phyloP scores from a whole-genome alignment of 352 stramenopile genomes.

The Phytophthora constricta region DNA sequence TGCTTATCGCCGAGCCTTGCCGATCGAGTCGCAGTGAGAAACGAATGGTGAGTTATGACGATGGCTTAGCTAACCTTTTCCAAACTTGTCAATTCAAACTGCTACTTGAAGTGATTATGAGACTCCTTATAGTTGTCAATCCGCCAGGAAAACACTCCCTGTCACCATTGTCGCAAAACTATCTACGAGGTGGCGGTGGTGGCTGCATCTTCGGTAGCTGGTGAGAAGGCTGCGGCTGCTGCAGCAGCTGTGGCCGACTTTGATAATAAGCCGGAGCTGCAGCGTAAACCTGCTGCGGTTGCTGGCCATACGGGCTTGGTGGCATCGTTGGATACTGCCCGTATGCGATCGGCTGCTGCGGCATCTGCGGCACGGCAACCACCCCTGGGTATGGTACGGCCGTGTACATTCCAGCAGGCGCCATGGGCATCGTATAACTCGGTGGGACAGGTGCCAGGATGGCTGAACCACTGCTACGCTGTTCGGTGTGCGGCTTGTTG shows the following conservation, averaged over 20 bases:
- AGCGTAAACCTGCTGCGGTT: constrained; percentile 27
- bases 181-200: constrained; percentile 14
- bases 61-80: no score
- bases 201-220: constrained; percentile 22
- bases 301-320: constrained; percentile 34
- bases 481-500: constrained; percentile 12
- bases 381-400: constrained; percentile 19
- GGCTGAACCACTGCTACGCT: background rate
- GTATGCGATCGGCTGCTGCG: constrained; percentile 35
- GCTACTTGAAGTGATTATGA: constrained; percentile 2
- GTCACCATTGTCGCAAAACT: background rate
- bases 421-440: constrained; percentile 27
- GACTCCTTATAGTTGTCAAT: no score
- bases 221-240: constrained; percentile 10
- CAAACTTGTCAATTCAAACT: constrained; percentile 11
- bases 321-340: constrained; percentile 30
- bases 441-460: constrained; percentile 27
- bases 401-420: constrained; percentile 40
- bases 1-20: constrained; percentile 49
- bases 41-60: no score
- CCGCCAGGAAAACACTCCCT: no score
- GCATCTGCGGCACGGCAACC: constrained; percentile 17
- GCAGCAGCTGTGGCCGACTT: constrained; percentile 20
- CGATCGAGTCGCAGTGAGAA: constrained; percentile 18
- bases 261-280: constrained; percentile 32